Evolutionary conservation across 805 yeast genomes (phyloP), one percentile per base, ranked within the genome.

Genomic region (Sungouiella blattae): DNA sequence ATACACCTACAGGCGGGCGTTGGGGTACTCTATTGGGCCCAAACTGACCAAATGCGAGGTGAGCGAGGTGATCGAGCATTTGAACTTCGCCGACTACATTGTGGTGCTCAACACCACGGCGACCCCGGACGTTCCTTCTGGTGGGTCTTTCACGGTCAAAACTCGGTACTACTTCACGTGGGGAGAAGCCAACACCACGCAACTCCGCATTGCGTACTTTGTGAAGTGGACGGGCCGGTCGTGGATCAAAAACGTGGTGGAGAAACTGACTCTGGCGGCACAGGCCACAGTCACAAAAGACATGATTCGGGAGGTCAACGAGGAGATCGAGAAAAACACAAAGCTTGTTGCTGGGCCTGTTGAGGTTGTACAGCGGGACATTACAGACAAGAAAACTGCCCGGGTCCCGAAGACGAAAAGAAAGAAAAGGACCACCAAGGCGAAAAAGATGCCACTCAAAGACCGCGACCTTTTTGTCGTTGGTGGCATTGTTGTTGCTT

Each of bases 211-310:
- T n/a, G 74, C 88, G n/a, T 85, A 75, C 56, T 76, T 77, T 65
- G 73, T 91, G 26, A 82, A 84, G 30, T 93, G 98, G 98, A 77
- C 83, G 0, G 95, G 93, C 2, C 74, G 83, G 34, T 83, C 87
- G 30, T 83, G 91, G 89, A 74, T 85, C 41, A 83, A 80, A 53
- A 74, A 80, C 16, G 82, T 87, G 0, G 78, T 85, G 40, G 93
- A 85, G 51, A 81, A 73, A 37, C 87, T 86, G 35, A 69, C 88
- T 2, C 74, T 79, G 44, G 77, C 78, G 26, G 93, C 91, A 7
- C 89, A 85, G 41, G 75, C 74, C 37, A 80, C 76, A 4, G 80
- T 80, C 3, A 75, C 84, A 9, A 69, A 67, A 32, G 62, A 65
- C 2, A 42, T 80, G 47, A 60, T 77, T 6, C 64, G 60, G 8